These are phyloP conservation scores for Phytophthora syringae DNA, from an alignment of 352 stramenopile species.

Conservation along the genomic window DNA sequence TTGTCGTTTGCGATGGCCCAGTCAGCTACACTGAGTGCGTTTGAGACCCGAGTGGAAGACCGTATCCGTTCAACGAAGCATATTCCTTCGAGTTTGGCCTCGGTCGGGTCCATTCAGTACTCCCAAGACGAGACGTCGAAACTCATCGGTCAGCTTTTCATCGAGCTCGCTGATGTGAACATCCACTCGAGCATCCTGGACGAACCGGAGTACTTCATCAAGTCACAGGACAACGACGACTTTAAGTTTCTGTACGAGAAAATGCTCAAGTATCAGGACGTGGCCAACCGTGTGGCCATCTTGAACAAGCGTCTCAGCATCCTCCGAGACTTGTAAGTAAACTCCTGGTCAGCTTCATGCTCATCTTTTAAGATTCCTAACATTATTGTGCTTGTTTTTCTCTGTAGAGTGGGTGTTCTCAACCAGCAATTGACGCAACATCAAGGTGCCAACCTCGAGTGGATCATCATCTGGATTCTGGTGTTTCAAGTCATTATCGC, in stretches of 20 bases:
- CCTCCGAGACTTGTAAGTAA: slow-evolving; percentile 87
- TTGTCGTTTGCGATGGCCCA: slow-evolving; percentile 93
- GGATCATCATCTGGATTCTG: slow-evolving; percentile 95
- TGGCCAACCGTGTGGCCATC: slow-evolving; percentile 90
- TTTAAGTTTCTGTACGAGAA: slow-evolving; percentile 93
- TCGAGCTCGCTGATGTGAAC: slow-evolving; percentile 91
- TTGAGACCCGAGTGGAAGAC: slow-evolving; percentile 89
- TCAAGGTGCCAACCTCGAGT: slow-evolving; percentile 92
- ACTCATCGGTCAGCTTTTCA: slow-evolving; percentile 91
- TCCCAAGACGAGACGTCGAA: slow-evolving; percentile 91
- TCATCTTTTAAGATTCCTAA: not conserved
- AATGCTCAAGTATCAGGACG: slow-evolving; percentile 92
- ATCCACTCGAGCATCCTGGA: slow-evolving; percentile 94
- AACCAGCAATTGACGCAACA: slow-evolving; percentile 89
- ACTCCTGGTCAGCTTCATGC: not conserved
- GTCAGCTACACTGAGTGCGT: slow-evolving; percentile 92
- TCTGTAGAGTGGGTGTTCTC: slow-evolving; percentile 87
- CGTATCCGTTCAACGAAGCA: slow-evolving; percentile 85
- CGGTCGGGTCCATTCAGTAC: slow-evolving; percentile 88
- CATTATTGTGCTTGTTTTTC: slow-evolving; percentile 13
- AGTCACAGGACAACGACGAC: slow-evolving; percentile 87
- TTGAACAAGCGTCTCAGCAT: slow-evolving; percentile 95
- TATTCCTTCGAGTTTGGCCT: slow-evolving; percentile 88
- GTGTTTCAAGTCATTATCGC: slow-evolving; percentile 89
- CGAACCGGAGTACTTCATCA: slow-evolving; percentile 89